These are phyloP conservation scores for Candida smagusa DNA, from an alignment of 1,139 yeast species.

Conservation along the genomic window DNA sequence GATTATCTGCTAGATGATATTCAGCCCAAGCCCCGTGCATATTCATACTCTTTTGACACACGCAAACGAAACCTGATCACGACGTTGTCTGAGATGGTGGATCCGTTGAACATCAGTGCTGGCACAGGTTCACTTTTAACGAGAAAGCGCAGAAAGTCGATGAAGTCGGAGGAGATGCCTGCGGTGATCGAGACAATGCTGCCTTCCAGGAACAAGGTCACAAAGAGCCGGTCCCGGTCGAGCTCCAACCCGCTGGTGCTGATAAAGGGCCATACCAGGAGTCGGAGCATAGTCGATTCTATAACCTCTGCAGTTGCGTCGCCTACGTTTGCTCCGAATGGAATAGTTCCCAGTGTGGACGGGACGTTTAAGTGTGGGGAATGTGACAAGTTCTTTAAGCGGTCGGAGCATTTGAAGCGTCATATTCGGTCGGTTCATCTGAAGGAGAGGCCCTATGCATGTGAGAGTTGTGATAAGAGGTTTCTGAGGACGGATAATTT, in stretches of 20 bases:
- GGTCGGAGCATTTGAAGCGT: slow-evolving; percentile 49
- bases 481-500: slow-evolving; percentile 47
- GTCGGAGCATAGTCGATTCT: not conserved
- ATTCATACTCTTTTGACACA: slow-evolving; percentile 12
- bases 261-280: slow-evolving; percentile 1
- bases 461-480: slow-evolving; percentile 48
- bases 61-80: slow-evolving; percentile 7
- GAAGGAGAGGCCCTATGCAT: slow-evolving; percentile 46
- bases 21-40: slow-evolving; percentile 8
- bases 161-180: slow-evolving; percentile 5
- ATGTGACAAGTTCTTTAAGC: slow-evolving; percentile 45
- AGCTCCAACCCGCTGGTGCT: slow-evolving; percentile 7
- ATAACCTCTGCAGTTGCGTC: not conserved
- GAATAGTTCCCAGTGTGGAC: slow-evolving; percentile 12
- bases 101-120: slow-evolving; percentile 1
- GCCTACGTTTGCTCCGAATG: not conserved
- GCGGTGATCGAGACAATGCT: slow-evolving; percentile 1
- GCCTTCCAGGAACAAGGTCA: slow-evolving; percentile 3
- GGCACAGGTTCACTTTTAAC: slow-evolving; percentile 1
- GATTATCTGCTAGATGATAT: not conserved
- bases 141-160: slow-evolving; percentile 11
- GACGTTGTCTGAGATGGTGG: slow-evolving; percentile 1
- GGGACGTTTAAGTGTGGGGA: slow-evolving; percentile 43
- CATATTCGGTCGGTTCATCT: slow-evolving; percentile 49
- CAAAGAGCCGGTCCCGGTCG: slow-evolving; percentile 8